Evolutionary conservation across 208 protist genomes (phyloP).

Genomic region (Trypanosoma conorhini): DNA sequence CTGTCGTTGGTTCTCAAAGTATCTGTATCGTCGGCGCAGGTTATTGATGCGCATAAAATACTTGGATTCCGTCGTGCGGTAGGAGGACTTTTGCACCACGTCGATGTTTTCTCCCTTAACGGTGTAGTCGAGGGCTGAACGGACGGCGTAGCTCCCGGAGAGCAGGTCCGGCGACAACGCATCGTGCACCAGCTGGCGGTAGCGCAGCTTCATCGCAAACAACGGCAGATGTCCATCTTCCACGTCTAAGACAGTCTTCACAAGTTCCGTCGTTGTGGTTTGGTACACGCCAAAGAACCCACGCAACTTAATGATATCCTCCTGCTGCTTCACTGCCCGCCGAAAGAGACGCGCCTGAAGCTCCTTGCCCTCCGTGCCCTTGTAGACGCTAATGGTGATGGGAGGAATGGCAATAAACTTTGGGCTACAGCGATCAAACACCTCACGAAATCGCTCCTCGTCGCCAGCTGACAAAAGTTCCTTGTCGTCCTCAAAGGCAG

Average conservation of each 20-base stretch:
- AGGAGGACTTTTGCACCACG: conserved; percentile 76
- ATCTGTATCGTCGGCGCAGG: conserved; percentile 52
- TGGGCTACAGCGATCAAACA: conserved; percentile 90
- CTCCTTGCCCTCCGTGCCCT: conserved; percentile 83
- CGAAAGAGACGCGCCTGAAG: conserved; percentile 90
- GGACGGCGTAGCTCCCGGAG: conserved; percentile 68
- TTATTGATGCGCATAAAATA: conserved; percentile 72
- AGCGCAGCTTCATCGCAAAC: conserved; percentile 86
- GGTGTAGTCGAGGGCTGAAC: conserved; percentile 81
- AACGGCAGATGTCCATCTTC: conserved; percentile 79
- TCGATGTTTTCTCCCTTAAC: conserved; percentile 82
- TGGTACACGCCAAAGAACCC: conserved; percentile 91
- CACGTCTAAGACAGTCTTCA: conserved; percentile 81
- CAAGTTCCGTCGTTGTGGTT: conserved; percentile 80
- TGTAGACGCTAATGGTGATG: conserved; percentile 48
- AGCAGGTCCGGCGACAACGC: conserved; percentile 74
- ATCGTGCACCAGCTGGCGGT: conserved; percentile 87
- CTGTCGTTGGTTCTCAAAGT: conserved; percentile 36
- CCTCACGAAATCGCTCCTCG: conserved; percentile 89
- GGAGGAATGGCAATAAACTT: conserved; percentile 86
- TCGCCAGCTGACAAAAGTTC: conserved; percentile 75
- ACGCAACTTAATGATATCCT: conserved; percentile 85
- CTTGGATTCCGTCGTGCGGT: conserved; percentile 72
- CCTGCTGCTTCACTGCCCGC: conserved; percentile 88
- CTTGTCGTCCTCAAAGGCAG: conserved; percentile 84